Base-by-base conservation (phyloP, 2,329 filamentous ascomycete genomes). In the Colletotrichum sublineola region DNA sequence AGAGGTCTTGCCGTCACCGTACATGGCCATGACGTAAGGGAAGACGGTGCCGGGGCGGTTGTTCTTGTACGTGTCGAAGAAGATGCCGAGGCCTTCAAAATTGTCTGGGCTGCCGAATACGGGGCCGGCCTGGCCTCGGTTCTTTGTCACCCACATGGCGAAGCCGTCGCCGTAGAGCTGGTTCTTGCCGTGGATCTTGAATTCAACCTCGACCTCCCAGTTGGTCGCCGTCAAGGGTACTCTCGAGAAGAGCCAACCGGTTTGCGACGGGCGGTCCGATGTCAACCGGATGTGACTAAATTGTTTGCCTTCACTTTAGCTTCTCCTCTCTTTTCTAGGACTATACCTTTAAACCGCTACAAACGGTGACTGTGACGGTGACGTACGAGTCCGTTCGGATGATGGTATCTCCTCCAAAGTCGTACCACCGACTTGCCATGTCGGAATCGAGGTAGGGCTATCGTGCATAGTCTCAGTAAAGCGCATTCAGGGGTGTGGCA, bases 41-140 rank as follows among this genome's bases (percentile, higher is more conserved):
- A 99, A 99, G 58, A 97, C 93, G 53, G 94, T 93, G 55, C 96
- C 96, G 0, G 96, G 96, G 18, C 96, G 91, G 86, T 98, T 97
- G 87, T 99, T 99, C 91, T 99, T 99, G 88, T 99, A 99, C 56
- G 96, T 99, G 81, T 99, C 96, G 84, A 99, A 90, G 86, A 98
- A 98, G 82, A 99, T 89, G 67, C 95, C 96, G 58, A 99, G 88
- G 5, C 96, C 96, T 82, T 99, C 96, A 77, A 98, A 99, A 75
- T 90, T 90, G 84, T 99, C 96, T 40, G 88, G 87, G 76, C 92
- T 92, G 63, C 96, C 96, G 82, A 99, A 99, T 48, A 99, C 96
- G 14, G 91, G 88, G 20, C 96, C 96, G 71, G 87, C 84, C 77
- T 92, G 89, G 42, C 90, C 95, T 75, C 96, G 94, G 83, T 97